Conservation (phyloP, 1,284 basidiomycete genomes). For the Cryptococcus sp. region DNA sequence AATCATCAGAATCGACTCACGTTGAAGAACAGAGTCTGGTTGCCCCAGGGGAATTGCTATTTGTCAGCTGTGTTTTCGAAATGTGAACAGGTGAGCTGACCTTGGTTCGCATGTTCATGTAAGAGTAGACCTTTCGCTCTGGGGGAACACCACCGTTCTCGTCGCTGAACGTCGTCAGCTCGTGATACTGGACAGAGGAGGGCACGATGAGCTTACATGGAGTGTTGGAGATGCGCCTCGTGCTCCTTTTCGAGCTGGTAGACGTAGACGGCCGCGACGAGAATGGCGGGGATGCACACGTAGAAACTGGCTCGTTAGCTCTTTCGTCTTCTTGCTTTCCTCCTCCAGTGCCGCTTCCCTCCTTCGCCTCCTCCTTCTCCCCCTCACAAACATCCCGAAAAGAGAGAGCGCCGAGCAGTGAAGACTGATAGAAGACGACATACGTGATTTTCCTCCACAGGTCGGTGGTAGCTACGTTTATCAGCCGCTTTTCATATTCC, state of each 20-base stretch:
- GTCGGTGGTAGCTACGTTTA: conserved; percentile 40
- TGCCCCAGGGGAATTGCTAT: conserved; percentile 43
- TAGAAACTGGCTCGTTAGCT: conserved; percentile 24
- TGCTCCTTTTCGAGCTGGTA: conserved; percentile 42
- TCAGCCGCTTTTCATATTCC: too few relatives aligned
- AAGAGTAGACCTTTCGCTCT: conserved; percentile 37
- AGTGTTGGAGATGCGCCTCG: conserved; percentile 32
- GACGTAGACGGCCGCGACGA: conserved; percentile 33
- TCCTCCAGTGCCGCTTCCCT: too few relatives aligned
- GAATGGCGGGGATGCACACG: conserved; percentile 39
- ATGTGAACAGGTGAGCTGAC: too few relatives aligned
- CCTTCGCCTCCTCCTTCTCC: too few relatives aligned
- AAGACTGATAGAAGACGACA: too few relatives aligned
- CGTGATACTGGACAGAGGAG: not conserved
- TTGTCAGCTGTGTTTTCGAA: conserved; percentile 3
- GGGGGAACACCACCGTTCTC: conserved; percentile 37
- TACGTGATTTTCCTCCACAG: conserved; percentile 41
- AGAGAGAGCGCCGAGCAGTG: too few relatives aligned
- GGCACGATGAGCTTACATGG: conserved; percentile 7
- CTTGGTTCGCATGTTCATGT: conserved; percentile 45
- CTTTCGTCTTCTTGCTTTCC: not conserved
- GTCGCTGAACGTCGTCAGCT: conserved; percentile 11
- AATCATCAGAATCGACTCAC: conserved; percentile 18
- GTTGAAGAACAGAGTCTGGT: conserved; percentile 45
- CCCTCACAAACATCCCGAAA: too few relatives aligned